Conservation (phyloP, 495 filamentous ascomycete species). For the Daldinia caldariorum region DNA sequence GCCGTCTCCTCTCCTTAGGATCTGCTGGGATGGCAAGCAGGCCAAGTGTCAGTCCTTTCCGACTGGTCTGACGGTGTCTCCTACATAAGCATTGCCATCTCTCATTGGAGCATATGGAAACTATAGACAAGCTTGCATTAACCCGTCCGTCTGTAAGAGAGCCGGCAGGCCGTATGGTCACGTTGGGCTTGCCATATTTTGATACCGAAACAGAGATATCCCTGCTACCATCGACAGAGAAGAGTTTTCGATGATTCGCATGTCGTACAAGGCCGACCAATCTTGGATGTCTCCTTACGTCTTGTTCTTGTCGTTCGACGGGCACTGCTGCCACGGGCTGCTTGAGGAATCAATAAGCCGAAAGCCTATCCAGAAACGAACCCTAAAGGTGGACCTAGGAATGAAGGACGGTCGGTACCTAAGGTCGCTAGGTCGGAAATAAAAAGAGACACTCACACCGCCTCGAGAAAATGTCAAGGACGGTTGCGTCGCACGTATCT, state of each 20-base stretch:
- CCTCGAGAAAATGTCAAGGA: neutral
- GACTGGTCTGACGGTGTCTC: slow-evolving; percentile 1
- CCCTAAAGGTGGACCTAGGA: no score
- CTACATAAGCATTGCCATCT: neutral
- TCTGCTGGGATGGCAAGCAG: neutral
- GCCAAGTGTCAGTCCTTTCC: neutral
- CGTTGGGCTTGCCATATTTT: neutral
- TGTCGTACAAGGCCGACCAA: neutral
- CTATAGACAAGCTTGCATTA: neutral
- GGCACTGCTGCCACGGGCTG: neutral
- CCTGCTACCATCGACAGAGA: neutral
- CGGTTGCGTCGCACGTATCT: slow-evolving; percentile 2
- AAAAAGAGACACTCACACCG: neutral
- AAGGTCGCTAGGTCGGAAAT: neutral
- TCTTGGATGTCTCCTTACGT: neutral
- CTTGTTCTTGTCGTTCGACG: neutral
- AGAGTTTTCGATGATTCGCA: neutral
- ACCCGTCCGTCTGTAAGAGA: neutral
- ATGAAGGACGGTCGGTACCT: neutral
- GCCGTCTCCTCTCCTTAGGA: neutral
- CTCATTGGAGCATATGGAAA: neutral
- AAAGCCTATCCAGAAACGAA: neutral
- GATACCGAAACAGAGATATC: neutral
- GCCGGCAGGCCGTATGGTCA: neutral
- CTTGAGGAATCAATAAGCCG: neutral